Evolutionary conservation across 1,284 basidiomycete species (phyloP).

Genomic region (Thecaphora frezii): DNA sequence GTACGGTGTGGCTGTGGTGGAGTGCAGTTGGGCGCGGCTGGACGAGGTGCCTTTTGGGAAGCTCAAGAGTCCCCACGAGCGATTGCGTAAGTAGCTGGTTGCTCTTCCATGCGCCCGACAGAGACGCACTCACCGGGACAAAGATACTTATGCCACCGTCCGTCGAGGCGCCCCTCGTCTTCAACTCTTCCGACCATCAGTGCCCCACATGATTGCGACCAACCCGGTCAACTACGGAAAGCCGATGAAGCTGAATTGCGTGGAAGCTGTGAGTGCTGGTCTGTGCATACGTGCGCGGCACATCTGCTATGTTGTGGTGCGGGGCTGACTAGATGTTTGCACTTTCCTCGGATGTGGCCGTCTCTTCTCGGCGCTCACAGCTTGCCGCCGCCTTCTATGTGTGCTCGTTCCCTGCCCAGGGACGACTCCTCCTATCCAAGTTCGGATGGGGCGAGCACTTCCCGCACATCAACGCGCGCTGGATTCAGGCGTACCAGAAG

Average conservation of each 20-base stretch:
- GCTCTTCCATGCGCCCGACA: background rate
- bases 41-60: slow-evolving; percentile 92
- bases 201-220: slow-evolving; percentile 55
- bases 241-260: slow-evolving; percentile 56
- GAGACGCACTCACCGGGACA: too few species aligned
- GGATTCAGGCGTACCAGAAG: slow-evolving; percentile 33
- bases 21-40: slow-evolving; percentile 93
- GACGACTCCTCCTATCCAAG: slow-evolving; percentile 43
- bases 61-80: slow-evolving; percentile 88
- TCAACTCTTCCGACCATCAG: too few species aligned
- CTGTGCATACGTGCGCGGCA: too few species aligned
- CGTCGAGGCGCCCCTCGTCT: too few species aligned
- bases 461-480: slow-evolving; percentile 42
- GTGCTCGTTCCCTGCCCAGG: slow-evolving; percentile 36
- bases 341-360: too few species aligned
- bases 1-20: slow-evolving; percentile 87
- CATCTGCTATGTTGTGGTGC: too few species aligned
- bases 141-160: too few species aligned
- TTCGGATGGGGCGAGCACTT: slow-evolving; percentile 54
- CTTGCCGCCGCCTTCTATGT: slow-evolving; percentile 52
- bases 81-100: slow-evolving; percentile 69
- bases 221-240: slow-evolving; percentile 58
- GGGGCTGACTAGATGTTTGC: too few species aligned
- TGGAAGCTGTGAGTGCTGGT: slow-evolving; percentile 42
- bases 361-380: background rate